Evolutionary conservation across 2,329 filamentous ascomycete genomes (phyloP), one percentile per base, ranked within the genome.

Genomic region (Aspergillus piperis): DNA sequence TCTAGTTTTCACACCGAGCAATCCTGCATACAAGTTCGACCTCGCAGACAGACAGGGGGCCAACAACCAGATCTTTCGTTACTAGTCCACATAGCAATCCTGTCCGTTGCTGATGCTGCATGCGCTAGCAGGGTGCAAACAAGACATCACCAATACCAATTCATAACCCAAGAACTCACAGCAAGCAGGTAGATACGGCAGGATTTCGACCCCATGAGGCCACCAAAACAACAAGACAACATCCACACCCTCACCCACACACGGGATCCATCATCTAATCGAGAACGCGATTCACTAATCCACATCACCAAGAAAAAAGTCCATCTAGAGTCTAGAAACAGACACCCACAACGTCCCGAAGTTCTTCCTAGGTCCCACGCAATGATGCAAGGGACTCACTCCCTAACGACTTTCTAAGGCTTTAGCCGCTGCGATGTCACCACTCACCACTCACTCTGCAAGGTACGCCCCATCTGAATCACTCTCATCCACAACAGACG

Each of bases 41-140:
- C 41, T 44, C n/a, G 32, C 32, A 13, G 32, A 36, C 41, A 44
- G 41, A 44, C 19, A 44, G 19, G 41, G 41, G 32, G 32, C 32
- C 32, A 36, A 36, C 32, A 36, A 44, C 41, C 19, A 44, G 23
- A 21, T 11, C 2, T 21, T 5, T 13, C 41, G 21, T 44, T 44
- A 27, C 25, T 27, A 23, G 41, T 44, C 4, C 19, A 36, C 32
- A 21, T 44, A 21, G 41, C 41, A 21, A 23, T 53, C 32, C 51
- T 39, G 32, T 53, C 36, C 8, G 25, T 53, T 53, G 51, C 51
- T 38, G 36, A 25, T 41, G 51, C 51, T 39, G 51, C 51, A 25
- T 53, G 39, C 51, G 23, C 51, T 53, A 53, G 32, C 50, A 44
- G 27, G n/a, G 36, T 39, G 8, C 38, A 17, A 39, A 53, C 19